phyloP scores from a whole-genome alignment of 257 asterid genomes.

The Solanum arcanum region DNA sequence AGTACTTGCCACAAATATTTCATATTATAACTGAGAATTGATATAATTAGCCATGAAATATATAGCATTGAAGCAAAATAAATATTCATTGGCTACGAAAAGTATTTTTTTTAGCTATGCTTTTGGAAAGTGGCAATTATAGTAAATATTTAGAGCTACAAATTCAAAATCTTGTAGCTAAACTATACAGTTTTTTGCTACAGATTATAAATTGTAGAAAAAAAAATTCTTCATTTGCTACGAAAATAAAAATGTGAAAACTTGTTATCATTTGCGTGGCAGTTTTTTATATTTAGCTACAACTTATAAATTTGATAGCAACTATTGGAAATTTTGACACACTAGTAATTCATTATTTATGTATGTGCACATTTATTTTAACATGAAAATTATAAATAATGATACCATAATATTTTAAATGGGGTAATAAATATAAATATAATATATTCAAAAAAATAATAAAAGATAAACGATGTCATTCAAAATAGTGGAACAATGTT shows the following conservation, averaged over 20 bases:
- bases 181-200: too few species aligned
- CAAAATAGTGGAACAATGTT: too few species aligned
- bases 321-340: not conserved
- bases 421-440: too few species aligned
- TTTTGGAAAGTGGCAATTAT: not conserved
- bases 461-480: too few species aligned
- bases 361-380: too few species aligned
- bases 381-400: too few species aligned
- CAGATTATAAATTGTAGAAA: not conserved
- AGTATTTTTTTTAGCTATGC: not conserved
- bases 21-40: not conserved
- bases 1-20: not conserved
- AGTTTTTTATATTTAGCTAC: not conserved
- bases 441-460: too few species aligned
- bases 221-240: not conserved
- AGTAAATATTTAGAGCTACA: not conserved
- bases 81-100: not conserved
- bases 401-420: too few species aligned
- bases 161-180: too few species aligned
- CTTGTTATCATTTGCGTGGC: not conserved
- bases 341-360: too few species aligned
- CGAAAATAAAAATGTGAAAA: not conserved
- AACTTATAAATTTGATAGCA: too few species aligned
- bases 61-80: not conserved
- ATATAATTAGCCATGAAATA: not conserved